Base-by-base conservation (phyloP, 2,329 filamentous ascomycete genomes). In the Paracorniculantispora psalliotae region DNA sequence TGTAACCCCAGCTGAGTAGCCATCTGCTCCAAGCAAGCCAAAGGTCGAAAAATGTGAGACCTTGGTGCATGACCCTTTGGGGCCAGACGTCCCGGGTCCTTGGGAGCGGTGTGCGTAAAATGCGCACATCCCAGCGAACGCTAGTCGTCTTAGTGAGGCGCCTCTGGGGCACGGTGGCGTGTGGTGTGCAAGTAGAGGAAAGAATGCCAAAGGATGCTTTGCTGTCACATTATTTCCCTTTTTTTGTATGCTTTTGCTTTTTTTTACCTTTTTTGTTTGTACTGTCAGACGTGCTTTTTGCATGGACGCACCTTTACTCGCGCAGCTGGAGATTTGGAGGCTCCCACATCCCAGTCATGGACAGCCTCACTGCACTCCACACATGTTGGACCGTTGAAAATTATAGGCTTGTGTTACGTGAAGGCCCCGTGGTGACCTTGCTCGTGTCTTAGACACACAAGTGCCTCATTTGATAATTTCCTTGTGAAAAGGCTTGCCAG, bases 71-170 rank as follows among this genome's bases (percentile, higher is more conserved):
- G 17, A 19, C 35, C 25, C 52, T 33, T 30, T 33, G n/a, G 17
- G 39, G 28, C 28, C 37, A 51, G 43, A 46, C n/a, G 35, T 60
- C 46, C 58, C 44, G 33, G 47, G 44, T 60, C 28, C 46, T 51
- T 60, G 58, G 58, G 58, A 60, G 58, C 58, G 58, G 58, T 60
- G 58, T 60, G 58, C 58, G 43, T 19, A 28, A 39, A 52, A 47
- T 46, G 51, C 23, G 44, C 44, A n/a, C 17, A 55, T 26, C 7
- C 19, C 15, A 13, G 39, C 33, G 8, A 48, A 55, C 46, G 51
- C 51, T 33, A 54, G 26, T 23, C 19, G 37, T 30, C 37, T 26
- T 54, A 54, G 51, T 25, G 51, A 54, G 37, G 33, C 46, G 46
- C 46, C 46, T 49, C 46, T 28, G 25, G 4, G 25, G 25, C 12